These are phyloP conservation scores for Aureobasidium subglaciale DNA, from an alignment of 2,329 filamentous ascomycete genomes.

Conservation along the genomic window DNA sequence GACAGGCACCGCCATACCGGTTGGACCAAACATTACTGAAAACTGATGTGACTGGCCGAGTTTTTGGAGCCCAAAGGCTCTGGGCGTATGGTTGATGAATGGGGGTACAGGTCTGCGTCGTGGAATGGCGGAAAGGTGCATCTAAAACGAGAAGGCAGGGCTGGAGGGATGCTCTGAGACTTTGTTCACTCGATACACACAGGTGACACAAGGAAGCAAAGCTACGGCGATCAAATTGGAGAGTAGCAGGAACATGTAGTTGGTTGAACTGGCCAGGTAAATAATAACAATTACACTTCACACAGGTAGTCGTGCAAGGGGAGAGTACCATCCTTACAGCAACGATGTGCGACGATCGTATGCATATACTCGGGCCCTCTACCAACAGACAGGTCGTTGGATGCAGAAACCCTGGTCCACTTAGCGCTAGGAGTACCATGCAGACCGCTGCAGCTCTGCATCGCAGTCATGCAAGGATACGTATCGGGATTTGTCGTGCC, in stretches of 20 bases:
- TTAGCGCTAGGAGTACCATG: background rate
- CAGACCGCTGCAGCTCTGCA: background rate
- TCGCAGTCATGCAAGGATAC: slow-evolving; percentile 2
- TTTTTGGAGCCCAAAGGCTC: slow-evolving; percentile 25
- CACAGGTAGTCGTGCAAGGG: slow-evolving; percentile 8
- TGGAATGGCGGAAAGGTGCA: slow-evolving; percentile 28
- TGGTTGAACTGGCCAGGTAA: background rate
- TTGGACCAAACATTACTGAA: slow-evolving; percentile 17
- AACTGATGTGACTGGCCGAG: slow-evolving; percentile 20
- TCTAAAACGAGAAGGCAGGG: slow-evolving; percentile 20
- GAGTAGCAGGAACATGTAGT: background rate
- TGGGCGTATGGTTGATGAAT: slow-evolving; percentile 31
- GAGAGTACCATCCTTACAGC: slow-evolving; percentile 3
- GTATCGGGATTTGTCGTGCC: background rate
- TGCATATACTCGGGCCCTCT: background rate
- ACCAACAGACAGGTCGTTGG: slow-evolving; percentile 7
- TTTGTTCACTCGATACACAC: background rate
- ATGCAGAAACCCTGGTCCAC: background rate
- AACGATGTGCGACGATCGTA: slow-evolving; percentile 11
- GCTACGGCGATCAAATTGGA: background rate
- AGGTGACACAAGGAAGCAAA: background rate
- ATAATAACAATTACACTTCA: slow-evolving; percentile 2
- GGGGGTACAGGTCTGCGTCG: slow-evolving; percentile 23
- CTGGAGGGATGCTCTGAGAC: background rate
- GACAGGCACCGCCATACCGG: slow-evolving; percentile 17